phyloP scores from a whole-genome alignment of 2,329 filamentous ascomycete species.

The Colletotrichum camelliae region DNA sequence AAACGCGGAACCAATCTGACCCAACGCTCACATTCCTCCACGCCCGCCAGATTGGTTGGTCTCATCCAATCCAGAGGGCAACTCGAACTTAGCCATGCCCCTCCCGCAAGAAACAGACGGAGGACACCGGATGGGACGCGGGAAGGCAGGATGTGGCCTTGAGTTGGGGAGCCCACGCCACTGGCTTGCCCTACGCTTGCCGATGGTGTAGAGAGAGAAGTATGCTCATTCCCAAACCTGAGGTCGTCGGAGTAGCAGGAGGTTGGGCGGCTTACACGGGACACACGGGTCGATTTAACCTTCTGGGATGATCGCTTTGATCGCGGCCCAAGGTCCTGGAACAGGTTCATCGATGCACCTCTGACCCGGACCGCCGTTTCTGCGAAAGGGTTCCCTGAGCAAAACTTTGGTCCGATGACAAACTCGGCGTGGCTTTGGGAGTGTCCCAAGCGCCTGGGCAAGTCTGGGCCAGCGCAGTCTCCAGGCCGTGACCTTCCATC shows the following conservation, averaged over 20 bases:
- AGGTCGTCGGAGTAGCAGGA: neutral
- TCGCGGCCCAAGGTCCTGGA: slow-evolving; percentile 8
- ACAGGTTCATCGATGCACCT: slow-evolving; percentile 6
- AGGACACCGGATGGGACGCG: slow-evolving; percentile 8
- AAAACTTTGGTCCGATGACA: slow-evolving; percentile 6
- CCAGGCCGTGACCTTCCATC: slow-evolving; percentile 5
- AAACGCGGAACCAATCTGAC: neutral
- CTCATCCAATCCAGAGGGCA: slow-evolving; percentile 5
- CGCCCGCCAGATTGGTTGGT: neutral
- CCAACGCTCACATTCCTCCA: neutral
- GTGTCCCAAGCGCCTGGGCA: neutral
- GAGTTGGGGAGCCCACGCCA: neutral
- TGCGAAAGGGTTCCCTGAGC: neutral
- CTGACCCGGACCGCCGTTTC: neutral
- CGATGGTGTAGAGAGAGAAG: neutral
- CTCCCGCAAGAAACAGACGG: slow-evolving; percentile 5
- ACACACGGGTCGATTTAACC: slow-evolving; percentile 8
- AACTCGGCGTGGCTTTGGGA: neutral
- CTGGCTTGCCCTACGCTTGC: neutral
- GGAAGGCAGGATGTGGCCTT: slow-evolving; percentile 2
- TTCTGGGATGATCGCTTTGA: slow-evolving; percentile 8
- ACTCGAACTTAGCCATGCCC: neutral
- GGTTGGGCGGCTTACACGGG: neutral
- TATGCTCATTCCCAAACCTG: neutral
- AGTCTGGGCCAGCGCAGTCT: neutral